Base-by-base conservation (phyloP, 2,329 filamentous ascomycete genomes). In the Hypoxylon sp. region DNA sequence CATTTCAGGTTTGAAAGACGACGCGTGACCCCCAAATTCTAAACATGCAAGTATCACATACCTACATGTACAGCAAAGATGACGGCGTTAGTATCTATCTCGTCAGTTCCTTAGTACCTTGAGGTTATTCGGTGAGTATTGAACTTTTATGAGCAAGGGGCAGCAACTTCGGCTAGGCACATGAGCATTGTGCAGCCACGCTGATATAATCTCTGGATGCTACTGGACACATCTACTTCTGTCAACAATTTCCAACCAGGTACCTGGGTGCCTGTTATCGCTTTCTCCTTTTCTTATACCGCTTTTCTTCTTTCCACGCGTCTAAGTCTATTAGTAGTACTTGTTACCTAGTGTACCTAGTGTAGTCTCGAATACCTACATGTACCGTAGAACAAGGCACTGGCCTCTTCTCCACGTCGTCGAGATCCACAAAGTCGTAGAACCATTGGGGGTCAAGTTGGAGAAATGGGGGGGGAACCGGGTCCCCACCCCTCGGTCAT, bases 401-500 rank as follows among this genome's bases (percentile, higher is more conserved):
- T 46, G 19, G 14, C 21, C 30, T 53, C 28, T 56, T 62, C 62
- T 65, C 58, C 66, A 25, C 66, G 58, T 62, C 14, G 11, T n/a
- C 38, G 34, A 57, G 49, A 45, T 58, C 65, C 56, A 67, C 56
- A 38, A 41, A 41, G 30, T 30, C 34, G 23, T 14, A 23, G 17
- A 43, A 43, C 9, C 6, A 17, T 21, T 38, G 41, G 60, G 53
- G 51, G 51, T 28, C 21, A 56, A 50, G 43, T 69, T 69, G 57
- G 63, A 62, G 63, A 67, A 68, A 43, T 43, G 46, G 43, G 60
- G 60, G 55, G 53, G 60, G n/a, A n/a, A 50, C 36, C 13, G 17
- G 13, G 56, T 56, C 55, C 66, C 66, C 60, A 28, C 56, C 49
- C 19, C 13, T 67, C 65, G 64, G 64, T 63, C 55, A 56, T 17